Evolutionary conservation across 345 rosid genomes (phyloP).

Genomic region (Brassica rapa): DNA sequence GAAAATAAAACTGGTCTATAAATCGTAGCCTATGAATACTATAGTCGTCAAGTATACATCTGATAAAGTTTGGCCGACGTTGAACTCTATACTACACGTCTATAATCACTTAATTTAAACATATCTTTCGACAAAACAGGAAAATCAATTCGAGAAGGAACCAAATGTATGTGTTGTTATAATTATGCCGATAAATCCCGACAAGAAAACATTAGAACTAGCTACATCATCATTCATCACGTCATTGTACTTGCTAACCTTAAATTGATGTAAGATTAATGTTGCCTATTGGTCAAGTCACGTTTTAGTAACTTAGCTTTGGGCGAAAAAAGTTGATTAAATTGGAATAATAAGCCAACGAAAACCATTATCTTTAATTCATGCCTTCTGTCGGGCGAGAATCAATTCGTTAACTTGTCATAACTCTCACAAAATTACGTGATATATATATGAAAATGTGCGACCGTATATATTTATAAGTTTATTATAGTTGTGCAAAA

Average conservation of each 20-base stretch:
- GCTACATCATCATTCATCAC: conserved; percentile 37
- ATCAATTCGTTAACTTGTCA: conserved; percentile 36
- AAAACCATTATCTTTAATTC: conserved; percentile 27
- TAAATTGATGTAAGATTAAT: conserved; percentile 12
- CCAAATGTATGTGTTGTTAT: conserved; percentile 38
- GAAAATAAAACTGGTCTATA: neutral
- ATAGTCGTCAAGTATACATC: conserved; percentile 18
- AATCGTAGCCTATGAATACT: neutral
- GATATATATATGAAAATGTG: neutral
- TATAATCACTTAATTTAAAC: neutral
- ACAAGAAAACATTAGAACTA: conserved; percentile 40
- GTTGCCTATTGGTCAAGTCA: conserved; percentile 34
- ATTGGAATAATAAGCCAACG: conserved; percentile 18
- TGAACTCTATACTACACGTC: neutral
- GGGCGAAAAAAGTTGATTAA: neutral
- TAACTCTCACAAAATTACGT: conserved; percentile 6
- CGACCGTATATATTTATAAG: neutral
- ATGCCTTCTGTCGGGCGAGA: conserved; percentile 25
- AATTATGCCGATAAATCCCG: conserved; percentile 40
- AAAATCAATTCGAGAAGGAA: conserved; percentile 25
- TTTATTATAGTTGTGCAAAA: neutral
- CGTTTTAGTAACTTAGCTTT: neutral
- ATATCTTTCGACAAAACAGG: conserved; percentile 10
- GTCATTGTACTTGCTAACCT: conserved; percentile 27
- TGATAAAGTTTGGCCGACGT: conserved; percentile 16